Percentiles rank a stretch among this genome's conserved stretches.
phyloP scores from a whole-genome alignment of 768 basidiomycete genomes.

The Boletales sp. region DNA sequence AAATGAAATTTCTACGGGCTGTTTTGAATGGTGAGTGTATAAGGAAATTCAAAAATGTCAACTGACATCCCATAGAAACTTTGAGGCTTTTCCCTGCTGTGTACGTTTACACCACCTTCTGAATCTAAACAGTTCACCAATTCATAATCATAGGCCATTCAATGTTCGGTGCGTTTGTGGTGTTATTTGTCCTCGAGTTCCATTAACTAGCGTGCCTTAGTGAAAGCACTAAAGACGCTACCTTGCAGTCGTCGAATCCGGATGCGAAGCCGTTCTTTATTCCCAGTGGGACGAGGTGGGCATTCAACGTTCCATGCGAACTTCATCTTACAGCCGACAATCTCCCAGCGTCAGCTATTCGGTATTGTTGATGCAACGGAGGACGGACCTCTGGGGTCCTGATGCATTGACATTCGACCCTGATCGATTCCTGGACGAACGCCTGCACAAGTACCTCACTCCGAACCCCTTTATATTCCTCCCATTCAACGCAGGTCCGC shows the following conservation, averaged over 20 bases:
- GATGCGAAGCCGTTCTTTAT: constrained; percentile 28
- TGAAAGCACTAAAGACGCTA: constrained; percentile 21
- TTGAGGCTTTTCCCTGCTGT: constrained; percentile 32
- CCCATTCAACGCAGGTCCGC: too few relatives aligned
- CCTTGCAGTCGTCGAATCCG: constrained; percentile 18
- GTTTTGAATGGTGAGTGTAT: constrained; percentile 38
- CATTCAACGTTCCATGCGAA: not conserved
- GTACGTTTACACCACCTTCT: constrained; percentile 11
- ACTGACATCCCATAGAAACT: constrained; percentile 22
- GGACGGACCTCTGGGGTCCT: too few relatives aligned
- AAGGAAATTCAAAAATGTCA: not conserved
- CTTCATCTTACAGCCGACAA: not conserved
- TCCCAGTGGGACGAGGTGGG: constrained; percentile 21
- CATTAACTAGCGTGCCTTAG: constrained; percentile 4
- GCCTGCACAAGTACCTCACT: too few relatives aligned
- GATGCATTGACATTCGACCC: too few relatives aligned
- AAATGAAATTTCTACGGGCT: constrained; percentile 42
- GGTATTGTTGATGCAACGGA: constrained; percentile 12
- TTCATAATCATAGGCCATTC: constrained; percentile 24
- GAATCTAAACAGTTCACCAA: not conserved
- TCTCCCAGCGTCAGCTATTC: constrained; percentile 21
- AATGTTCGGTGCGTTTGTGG: constrained; percentile 27
- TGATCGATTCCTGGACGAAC: too few relatives aligned
- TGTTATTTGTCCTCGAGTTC: not conserved
- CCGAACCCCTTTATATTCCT: too few relatives aligned